A percentile compares a stretch with the other conserved stretches of the same genome.
Evolutionary conservation across 2,329 filamentous ascomycete genomes (phyloP).

Genomic region (Tolypocladium inflatum): DNA sequence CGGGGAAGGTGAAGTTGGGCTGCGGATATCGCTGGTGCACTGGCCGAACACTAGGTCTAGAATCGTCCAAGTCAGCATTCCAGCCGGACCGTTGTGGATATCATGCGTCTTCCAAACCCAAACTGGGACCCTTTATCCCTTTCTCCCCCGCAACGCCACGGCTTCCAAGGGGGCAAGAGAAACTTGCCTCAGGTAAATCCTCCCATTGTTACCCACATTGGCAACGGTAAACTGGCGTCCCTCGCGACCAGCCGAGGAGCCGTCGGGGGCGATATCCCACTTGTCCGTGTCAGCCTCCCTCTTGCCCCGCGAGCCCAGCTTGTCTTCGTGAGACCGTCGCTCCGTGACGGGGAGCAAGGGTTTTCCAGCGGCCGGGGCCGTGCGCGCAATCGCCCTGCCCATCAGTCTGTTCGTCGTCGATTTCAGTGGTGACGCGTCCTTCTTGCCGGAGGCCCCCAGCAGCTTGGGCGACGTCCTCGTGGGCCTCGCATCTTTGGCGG

Average conservation of each 20-base stretch:
- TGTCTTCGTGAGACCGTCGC: constrained; percentile 32
- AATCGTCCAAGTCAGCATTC: constrained; percentile 10
- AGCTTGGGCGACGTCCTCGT: constrained; percentile 1
- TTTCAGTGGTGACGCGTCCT: constrained; percentile 5
- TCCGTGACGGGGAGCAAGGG: constrained; percentile 37
- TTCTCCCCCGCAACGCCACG: background rate
- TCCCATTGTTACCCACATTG: constrained; percentile 75
- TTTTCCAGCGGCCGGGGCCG: constrained; percentile 15
- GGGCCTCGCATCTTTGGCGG: constrained; percentile 3
- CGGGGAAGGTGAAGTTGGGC: constrained; percentile 49
- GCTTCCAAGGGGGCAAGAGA: background rate
- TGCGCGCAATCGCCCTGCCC: constrained; percentile 5
- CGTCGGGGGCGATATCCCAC: constrained; percentile 50
- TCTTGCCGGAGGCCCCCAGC: constrained; percentile 1
- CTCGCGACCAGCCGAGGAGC: constrained; percentile 50
- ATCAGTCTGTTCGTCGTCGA: constrained; percentile 3
- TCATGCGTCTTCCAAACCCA: background rate
- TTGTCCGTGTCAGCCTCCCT: constrained; percentile 46
- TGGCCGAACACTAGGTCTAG: constrained; percentile 51
- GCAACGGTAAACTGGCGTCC: constrained; percentile 69
- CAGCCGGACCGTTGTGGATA: background rate
- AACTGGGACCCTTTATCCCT: background rate
- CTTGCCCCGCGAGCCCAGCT: constrained; percentile 27
- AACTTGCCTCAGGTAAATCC: constrained; percentile 69
- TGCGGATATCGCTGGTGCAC: constrained; percentile 52